These are phyloP conservation scores for Hericium coralloides DNA, from an alignment of 768 basidiomycete species.

Conservation along the genomic window DNA sequence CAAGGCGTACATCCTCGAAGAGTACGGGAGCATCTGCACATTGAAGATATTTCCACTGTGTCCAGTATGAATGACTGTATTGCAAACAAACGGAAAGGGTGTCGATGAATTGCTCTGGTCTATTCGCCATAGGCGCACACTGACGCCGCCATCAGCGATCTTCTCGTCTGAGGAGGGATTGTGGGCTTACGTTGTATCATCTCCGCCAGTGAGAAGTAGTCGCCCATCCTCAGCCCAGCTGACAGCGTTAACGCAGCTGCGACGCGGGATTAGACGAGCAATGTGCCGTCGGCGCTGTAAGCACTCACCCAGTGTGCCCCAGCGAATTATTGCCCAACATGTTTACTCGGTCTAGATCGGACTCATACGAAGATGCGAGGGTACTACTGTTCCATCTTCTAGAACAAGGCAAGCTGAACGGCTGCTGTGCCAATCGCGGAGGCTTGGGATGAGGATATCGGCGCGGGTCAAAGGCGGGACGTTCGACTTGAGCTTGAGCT, in stretches of 20 bases:
- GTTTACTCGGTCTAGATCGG: conserved; percentile 53
- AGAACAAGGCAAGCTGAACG: too few relatives aligned
- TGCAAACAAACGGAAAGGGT: conserved; percentile 48
- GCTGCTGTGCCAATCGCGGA: too few relatives aligned
- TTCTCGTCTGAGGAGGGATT: background rate
- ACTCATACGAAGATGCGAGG: conserved; percentile 11
- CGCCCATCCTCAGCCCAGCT: conserved; percentile 65
- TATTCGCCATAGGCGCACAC: conserved; percentile 74
- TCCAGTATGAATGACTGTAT: conserved; percentile 66
- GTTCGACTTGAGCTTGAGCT: too few relatives aligned
- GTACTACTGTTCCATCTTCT: conserved; percentile 6
- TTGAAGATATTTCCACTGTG: conserved; percentile 84
- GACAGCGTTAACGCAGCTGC: conserved; percentile 69
- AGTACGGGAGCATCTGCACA: conserved; percentile 68
- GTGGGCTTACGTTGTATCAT: conserved; percentile 53
- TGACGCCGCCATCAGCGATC: conserved; percentile 15
- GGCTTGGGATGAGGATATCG: too few relatives aligned
- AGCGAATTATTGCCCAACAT: conserved; percentile 49
- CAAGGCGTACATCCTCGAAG: conserved; percentile 59
- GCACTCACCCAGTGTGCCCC: conserved; percentile 62
- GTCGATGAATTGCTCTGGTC: conserved; percentile 37
- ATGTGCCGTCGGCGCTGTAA: background rate
- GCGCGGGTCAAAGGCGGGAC: too few relatives aligned
- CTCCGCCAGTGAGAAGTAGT: conserved; percentile 60
- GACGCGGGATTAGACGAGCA: background rate